A percentile compares a stretch with the other conserved stretches of the same genome.
Evolutionary conservation across 2,329 filamentous ascomycete genomes (phyloP).

Genomic region (Parafenestella ontariensis): DNA sequence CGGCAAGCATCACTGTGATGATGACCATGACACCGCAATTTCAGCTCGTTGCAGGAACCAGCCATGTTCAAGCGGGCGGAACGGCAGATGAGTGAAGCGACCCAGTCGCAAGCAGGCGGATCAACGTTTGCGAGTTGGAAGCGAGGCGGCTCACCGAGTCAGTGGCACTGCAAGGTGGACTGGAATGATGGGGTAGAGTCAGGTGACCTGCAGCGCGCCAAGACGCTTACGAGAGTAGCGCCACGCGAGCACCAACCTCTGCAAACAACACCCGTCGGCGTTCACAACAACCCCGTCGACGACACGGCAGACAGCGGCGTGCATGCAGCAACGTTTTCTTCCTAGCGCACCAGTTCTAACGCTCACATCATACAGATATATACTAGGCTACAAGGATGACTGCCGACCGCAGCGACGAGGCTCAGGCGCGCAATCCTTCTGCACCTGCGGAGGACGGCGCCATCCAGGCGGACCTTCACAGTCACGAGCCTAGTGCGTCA

Average conservation of each 20-base stretch:
- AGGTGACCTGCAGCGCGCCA: neutral
- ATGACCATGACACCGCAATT: slow-evolving; percentile 11
- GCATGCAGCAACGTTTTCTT: slow-evolving; percentile 22
- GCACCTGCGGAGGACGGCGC: slow-evolving; percentile 16
- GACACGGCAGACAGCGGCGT: slow-evolving; percentile 5
- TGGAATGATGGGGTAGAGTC: neutral
- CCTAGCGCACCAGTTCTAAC: slow-evolving; percentile 24
- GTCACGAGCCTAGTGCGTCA: slow-evolving; percentile 4
- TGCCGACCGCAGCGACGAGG: slow-evolving; percentile 11
- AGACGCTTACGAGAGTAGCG: neutral
- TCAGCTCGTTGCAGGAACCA: slow-evolving; percentile 16
- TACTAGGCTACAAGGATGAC: slow-evolving; percentile 21
- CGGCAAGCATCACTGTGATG: slow-evolving; percentile 11
- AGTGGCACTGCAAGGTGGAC: neutral
- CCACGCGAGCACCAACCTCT: neutral
- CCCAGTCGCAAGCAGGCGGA: slow-evolving; percentile 18
- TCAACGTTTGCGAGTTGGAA: slow-evolving; percentile 18
- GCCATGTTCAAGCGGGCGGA: slow-evolving; percentile 13
- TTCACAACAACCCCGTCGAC: slow-evolving; percentile 4
- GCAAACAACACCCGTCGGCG: slow-evolving; percentile 1
- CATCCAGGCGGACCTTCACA: slow-evolving; percentile 9
- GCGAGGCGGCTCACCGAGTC: slow-evolving; percentile 18
- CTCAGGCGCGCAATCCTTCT: slow-evolving; percentile 17
- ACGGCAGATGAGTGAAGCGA: slow-evolving; percentile 16
- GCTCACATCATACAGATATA: slow-evolving; percentile 15